A percentile compares a stretch with the other conserved stretches of the same genome.
Conservation (phyloP, 2,329 filamentous ascomycete genomes). For the Cercospora sp. region DNA sequence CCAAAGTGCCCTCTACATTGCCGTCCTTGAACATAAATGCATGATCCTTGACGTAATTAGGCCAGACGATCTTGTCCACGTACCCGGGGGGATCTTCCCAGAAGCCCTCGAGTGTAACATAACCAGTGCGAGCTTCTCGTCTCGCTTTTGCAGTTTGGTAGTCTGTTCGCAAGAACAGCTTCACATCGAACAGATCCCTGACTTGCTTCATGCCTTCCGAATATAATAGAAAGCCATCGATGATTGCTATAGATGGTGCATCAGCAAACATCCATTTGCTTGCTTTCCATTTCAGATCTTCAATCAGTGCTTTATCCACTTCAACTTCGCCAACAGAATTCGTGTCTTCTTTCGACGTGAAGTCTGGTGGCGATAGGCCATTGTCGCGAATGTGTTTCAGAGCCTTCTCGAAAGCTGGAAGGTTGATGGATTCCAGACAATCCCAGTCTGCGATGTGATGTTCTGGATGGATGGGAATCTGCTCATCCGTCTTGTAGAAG, state of each 20-base stretch:
- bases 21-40: slow-evolving; percentile 73
- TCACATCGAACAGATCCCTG: slow-evolving; percentile 67
- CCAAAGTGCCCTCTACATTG: slow-evolving; percentile 62
- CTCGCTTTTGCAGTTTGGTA: slow-evolving; percentile 64
- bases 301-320: slow-evolving; percentile 38
- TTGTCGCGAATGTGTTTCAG: slow-evolving; percentile 69
- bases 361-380: slow-evolving; percentile 60
- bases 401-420: slow-evolving; percentile 66
- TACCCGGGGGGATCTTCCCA: slow-evolving; percentile 95
- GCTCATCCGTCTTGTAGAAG: slow-evolving; percentile 80
- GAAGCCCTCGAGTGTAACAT: slow-evolving; percentile 80
- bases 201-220: slow-evolving; percentile 57
- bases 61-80: slow-evolving; percentile 93
- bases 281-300: slow-evolving; percentile 36
- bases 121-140: slow-evolving; percentile 69
- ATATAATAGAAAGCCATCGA: slow-evolving; percentile 90
- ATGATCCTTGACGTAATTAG: slow-evolving; percentile 83
- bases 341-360: slow-evolving; percentile 60
- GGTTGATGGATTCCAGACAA: slow-evolving; percentile 74
- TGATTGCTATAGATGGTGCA: slow-evolving; percentile 60
- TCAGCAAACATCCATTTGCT: slow-evolving; percentile 33
- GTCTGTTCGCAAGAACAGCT: slow-evolving; percentile 73
- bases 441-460: slow-evolving; percentile 82
- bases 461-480: slow-evolving; percentile 55
- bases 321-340: slow-evolving; percentile 53